These are phyloP conservation scores for Ceratobasidium sp. DNA, from an alignment of 1,284 basidiomycete species.

Conservation along the genomic window DNA sequence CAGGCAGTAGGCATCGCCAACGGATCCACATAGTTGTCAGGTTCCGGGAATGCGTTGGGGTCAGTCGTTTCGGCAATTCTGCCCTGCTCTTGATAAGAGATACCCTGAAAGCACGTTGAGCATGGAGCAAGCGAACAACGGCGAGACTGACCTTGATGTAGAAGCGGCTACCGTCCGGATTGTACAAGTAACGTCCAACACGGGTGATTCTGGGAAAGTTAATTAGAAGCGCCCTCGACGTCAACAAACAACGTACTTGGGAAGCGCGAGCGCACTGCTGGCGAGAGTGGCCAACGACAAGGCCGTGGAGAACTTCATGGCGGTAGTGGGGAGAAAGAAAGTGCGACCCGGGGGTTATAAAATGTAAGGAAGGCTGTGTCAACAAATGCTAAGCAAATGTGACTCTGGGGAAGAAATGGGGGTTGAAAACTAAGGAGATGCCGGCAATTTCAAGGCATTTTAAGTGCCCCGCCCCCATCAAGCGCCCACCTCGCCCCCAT, in stretches of 20 bases:
- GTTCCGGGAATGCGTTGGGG: conserved; percentile 78
- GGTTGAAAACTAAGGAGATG: too few species aligned
- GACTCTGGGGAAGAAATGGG: too few species aligned
- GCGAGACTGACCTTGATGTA: conserved; percentile 69
- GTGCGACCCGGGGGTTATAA: neutral
- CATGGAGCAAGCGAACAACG: neutral
- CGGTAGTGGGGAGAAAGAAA: conserved; percentile 20
- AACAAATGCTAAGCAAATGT: too few species aligned
- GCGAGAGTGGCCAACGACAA: conserved; percentile 36
- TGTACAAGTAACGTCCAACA: conserved; percentile 79
- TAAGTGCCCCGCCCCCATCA: too few species aligned
- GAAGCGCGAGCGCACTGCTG: conserved; percentile 36
- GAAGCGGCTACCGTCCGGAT: conserved; percentile 73
- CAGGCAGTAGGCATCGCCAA: conserved; percentile 73
- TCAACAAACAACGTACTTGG: conserved; percentile 47
- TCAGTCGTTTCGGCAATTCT: conserved; percentile 51
- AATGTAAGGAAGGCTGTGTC: neutral
- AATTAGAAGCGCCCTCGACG: conserved; percentile 44
- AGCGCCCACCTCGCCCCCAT: too few species aligned
- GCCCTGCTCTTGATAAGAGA: conserved; percentile 91
- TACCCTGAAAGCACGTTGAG: conserved; percentile 55
- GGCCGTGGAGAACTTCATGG: conserved; percentile 40
- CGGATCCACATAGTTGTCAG: conserved; percentile 68
- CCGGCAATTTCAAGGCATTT: too few species aligned
- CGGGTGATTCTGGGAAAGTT: conserved; percentile 66